Base-by-base conservation (phyloP, 805 yeast species). In the Isabelozyma pseudorhagii region DNA sequence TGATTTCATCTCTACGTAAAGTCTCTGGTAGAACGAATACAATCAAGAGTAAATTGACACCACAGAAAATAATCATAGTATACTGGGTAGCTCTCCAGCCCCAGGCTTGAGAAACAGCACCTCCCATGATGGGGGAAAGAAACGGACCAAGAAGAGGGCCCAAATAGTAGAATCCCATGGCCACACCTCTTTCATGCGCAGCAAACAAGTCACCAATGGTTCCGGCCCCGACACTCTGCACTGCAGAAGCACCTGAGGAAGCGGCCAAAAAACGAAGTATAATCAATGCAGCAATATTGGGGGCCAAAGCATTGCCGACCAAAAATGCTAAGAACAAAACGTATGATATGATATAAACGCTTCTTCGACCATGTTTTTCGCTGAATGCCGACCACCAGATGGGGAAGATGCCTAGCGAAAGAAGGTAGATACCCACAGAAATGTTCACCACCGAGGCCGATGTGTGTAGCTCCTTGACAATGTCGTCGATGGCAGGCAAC, bases 61-160 rank as follows among this genome's bases (percentile, higher is more conserved):
- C 89, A 1, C 89, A 79, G 42, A 87, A 64, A 28, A 86, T 84
- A 14, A 85, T 87, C 66, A 88, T 69, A 47, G 88, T 82, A 93
- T 96, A 90, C 60, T 87, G 94, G 3, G 96, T 87, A 2, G 93
- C 88, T 62, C 96, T 75, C 96, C 96, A 90, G 8, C 90, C 89
- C 85, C 90, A 87, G 9, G 75, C 74, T 41, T 78, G 72, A 6
- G 87, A 79, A 28, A 90, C 77, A 1, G 84, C 83, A 51, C 96
- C 93, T 45, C 96, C 96, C 6, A 74, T 50, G 21, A 89, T 84
- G 1, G 97, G 97, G 11, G 92, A 83, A 3, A 87, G 54, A 45
- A 90, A 73, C 0, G 96, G 97, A 0, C 94, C 96, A 56, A 84
- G 76, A 42, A 90, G 81, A 0, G 93, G 87, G 0, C 97, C 97